Conservation (phyloP, 768 basidiomycete species). For the Pisolithus tinctorius region DNA sequence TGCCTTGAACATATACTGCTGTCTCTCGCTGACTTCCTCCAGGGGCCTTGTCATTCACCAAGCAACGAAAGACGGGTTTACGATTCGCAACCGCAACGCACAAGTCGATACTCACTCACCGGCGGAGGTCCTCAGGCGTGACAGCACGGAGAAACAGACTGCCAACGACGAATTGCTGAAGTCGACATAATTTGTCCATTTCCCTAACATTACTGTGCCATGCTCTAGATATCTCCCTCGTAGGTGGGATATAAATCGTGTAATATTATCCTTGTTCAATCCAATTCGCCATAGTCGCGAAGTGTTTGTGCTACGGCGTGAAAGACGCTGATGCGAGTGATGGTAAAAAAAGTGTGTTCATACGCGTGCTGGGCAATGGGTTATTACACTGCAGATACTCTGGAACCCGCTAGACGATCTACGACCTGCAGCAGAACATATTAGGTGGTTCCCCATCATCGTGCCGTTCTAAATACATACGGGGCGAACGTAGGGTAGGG, state of each 20-base stretch:
- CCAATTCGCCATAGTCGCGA: background rate
- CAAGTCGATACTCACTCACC: slow-evolving; percentile 8
- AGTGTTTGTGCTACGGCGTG: background rate
- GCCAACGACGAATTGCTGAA: background rate
- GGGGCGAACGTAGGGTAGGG: slow-evolving; percentile 79
- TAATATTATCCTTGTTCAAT: background rate
- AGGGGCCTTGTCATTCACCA: slow-evolving; percentile 53
- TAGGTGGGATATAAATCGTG: background rate
- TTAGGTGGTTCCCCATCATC: slow-evolving; percentile 6
- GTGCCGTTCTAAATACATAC: slow-evolving; percentile 38
- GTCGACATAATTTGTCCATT: background rate
- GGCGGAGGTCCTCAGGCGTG: background rate
- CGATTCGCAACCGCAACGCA: slow-evolving; percentile 36
- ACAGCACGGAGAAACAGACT: background rate
- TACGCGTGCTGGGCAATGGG: slow-evolving; percentile 1
- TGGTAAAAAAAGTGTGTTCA: background rate
- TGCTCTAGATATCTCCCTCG: background rate
- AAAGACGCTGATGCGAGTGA: background rate
- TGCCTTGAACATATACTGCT: slow-evolving; percentile 2
- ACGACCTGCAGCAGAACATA: slow-evolving; percentile 43
- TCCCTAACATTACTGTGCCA: background rate
- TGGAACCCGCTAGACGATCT: slow-evolving; percentile 75
- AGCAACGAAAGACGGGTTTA: slow-evolving; percentile 41
- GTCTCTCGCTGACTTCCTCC: slow-evolving; percentile 3
- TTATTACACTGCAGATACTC: slow-evolving; percentile 62